phyloP scores from a whole-genome alignment of 2,329 filamentous ascomycete species.

The Cladorrhinum sp. region DNA sequence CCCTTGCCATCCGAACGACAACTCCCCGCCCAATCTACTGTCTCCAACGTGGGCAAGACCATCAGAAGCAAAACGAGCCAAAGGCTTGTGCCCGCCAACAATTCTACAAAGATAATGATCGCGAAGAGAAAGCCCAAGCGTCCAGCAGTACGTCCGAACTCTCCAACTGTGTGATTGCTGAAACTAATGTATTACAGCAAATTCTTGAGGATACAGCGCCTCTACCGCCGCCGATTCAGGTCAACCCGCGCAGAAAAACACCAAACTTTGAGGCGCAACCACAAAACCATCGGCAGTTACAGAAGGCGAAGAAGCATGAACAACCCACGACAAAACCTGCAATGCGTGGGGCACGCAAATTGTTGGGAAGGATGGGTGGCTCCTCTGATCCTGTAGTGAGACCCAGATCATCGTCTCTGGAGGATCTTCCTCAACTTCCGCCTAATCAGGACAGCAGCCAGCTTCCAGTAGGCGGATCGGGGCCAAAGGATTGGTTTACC shows the following conservation, averaged over 20 bases:
- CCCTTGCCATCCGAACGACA: background rate
- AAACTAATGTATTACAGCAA: conserved; percentile 17
- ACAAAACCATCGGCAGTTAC: background rate
- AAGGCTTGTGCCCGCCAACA: background rate
- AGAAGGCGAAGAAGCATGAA: background rate
- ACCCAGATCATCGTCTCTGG: background rate
- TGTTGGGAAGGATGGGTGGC: background rate
- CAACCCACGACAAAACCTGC: background rate
- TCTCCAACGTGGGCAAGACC: background rate
- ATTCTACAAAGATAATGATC: background rate
- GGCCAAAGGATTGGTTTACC: background rate
- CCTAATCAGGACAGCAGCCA: background rate
- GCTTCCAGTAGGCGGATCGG: background rate
- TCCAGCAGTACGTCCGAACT: conserved; percentile 16
- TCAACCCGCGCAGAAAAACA: background rate
- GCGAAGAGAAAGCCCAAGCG: conserved; percentile 22
- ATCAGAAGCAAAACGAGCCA: background rate
- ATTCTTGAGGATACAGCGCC: conserved; percentile 5
- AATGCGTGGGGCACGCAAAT: background rate
- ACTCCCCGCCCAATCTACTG: background rate
- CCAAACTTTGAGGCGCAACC: background rate
- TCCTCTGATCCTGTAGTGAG: background rate
- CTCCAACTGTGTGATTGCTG: background rate
- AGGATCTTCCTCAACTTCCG: background rate
- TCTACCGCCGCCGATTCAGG: background rate